Evolutionary conservation across 176 grass and related monocot species (phyloP).

Genomic region (Triticum dicoccoides): DNA sequence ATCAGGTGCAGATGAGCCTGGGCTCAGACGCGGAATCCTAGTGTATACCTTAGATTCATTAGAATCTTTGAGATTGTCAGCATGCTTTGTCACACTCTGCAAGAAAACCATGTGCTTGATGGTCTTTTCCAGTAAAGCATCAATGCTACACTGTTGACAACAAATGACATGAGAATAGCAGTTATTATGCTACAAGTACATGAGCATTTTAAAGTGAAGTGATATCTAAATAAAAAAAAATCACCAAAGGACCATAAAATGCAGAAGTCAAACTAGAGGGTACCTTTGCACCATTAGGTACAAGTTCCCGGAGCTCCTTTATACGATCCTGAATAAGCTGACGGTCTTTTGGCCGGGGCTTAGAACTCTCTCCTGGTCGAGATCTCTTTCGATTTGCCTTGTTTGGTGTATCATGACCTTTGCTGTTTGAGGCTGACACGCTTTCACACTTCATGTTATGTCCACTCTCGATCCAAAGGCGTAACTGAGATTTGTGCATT

Average conservation of each 20-base stretch:
- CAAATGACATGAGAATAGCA: conserved; percentile 30
- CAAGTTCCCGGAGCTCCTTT: conserved; percentile 80
- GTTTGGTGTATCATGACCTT: conserved; percentile 50
- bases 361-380: conserved; percentile 70
- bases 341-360: conserved; percentile 73
- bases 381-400: conserved; percentile 71
- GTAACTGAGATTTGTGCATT: conserved; percentile 68
- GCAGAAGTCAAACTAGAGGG: neutral
- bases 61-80: conserved; percentile 70
- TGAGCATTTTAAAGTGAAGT: neutral
- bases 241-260: conserved; percentile 11
- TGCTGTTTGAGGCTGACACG: conserved; percentile 63
- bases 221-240: conserved; percentile 1
- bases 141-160: conserved; percentile 83
- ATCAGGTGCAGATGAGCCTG: too few relatives aligned
- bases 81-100: conserved; percentile 83
- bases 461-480: conserved; percentile 61
- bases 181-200: neutral
- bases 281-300: conserved; percentile 89
- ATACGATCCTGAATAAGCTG: conserved; percentile 93
- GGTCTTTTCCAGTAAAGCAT: conserved; percentile 81
- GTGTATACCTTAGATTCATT: conserved; percentile 62
- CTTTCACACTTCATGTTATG: conserved; percentile 65
- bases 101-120: conserved; percentile 91
- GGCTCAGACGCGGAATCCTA: too few relatives aligned